Conservation (phyloP, 768 basidiomycete genomes). For the Rubroboletus pulcherrimus region DNA sequence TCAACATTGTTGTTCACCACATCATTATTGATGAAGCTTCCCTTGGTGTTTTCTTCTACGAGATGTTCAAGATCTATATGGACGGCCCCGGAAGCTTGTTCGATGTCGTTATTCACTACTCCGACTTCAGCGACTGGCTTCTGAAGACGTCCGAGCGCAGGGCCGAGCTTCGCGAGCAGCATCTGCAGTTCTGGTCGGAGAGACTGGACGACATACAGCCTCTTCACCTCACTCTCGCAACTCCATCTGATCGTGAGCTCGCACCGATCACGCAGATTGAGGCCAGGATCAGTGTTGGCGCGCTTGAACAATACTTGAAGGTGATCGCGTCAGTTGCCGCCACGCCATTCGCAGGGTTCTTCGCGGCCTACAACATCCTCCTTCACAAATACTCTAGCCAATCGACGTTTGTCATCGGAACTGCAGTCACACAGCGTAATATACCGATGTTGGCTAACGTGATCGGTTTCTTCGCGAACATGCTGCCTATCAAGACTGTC, state of each 20-base stretch:
- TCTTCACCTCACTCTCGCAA: conserved; percentile 24
- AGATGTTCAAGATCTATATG: conserved; percentile 27
- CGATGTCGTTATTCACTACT: conserved; percentile 20
- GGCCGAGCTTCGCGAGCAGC: conserved; percentile 22
- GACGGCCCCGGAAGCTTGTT: conserved; percentile 25
- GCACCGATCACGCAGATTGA: conserved; percentile 29
- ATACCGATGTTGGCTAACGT: conserved; percentile 25
- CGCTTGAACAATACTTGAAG: conserved; percentile 19
- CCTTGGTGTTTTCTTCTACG: conserved; percentile 29
- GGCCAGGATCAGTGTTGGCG: conserved; percentile 17
- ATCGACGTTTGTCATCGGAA: conserved; percentile 27
- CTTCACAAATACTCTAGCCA: conserved; percentile 33
- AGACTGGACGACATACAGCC: conserved; percentile 13
- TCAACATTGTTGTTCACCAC: conserved; percentile 30
- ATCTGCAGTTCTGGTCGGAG: conserved; percentile 26
- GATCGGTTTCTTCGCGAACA: conserved; percentile 31
- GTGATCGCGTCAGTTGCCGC: conserved; percentile 14
- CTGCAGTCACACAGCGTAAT: conserved; percentile 31
- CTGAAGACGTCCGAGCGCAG: conserved; percentile 27
- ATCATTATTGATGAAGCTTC: conserved; percentile 32
- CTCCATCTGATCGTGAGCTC: conserved; percentile 24
- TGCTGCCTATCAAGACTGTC: conserved; percentile 28
- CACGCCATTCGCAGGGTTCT: conserved; percentile 30
- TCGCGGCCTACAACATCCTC: conserved; percentile 31
- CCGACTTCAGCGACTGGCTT: conserved; percentile 25